Evolutionary conservation across 2,329 filamentous ascomycete species (phyloP).

Genomic region (Pseudogymnoascus sp.): DNA sequence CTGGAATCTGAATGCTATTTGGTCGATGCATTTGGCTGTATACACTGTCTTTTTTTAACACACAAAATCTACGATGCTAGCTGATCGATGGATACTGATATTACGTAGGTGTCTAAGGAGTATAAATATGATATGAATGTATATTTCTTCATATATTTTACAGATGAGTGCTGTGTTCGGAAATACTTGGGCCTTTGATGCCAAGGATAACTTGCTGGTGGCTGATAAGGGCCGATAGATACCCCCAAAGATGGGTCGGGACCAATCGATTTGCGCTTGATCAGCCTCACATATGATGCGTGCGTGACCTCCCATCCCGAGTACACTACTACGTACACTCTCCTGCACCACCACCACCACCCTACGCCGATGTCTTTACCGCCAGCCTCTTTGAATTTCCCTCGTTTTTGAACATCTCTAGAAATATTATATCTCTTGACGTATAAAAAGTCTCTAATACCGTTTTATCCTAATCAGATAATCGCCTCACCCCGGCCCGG

Average conservation of each 20-base stretch:
- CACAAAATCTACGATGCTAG: neutral
- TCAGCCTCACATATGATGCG: constrained; percentile 8
- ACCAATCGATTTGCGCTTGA: constrained; percentile 6
- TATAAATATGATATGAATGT: neutral
- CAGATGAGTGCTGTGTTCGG: neutral
- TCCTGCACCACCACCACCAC: neutral
- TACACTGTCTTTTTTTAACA: neutral
- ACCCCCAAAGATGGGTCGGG: constrained; percentile 7
- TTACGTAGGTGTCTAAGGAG: neutral
- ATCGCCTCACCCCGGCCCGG: neutral
- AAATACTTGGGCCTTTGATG: neutral
- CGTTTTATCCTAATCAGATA: neutral
- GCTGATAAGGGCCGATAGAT: constrained; percentile 7
- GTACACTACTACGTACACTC: constrained; percentile 4
- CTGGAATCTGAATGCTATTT: neutral
- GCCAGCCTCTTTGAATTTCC: neutral
- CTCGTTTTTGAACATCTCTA: neutral
- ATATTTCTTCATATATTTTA: neutral
- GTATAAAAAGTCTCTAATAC: constrained; percentile 6
- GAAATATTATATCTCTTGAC: neutral
- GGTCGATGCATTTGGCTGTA: neutral
- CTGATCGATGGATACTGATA: neutral
- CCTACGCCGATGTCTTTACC: neutral
- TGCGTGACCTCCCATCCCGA: constrained; percentile 6
- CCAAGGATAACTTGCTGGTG: neutral